Base-by-base conservation (phyloP, 75 land plant genomes). In the Picea sitchensis region DNA sequence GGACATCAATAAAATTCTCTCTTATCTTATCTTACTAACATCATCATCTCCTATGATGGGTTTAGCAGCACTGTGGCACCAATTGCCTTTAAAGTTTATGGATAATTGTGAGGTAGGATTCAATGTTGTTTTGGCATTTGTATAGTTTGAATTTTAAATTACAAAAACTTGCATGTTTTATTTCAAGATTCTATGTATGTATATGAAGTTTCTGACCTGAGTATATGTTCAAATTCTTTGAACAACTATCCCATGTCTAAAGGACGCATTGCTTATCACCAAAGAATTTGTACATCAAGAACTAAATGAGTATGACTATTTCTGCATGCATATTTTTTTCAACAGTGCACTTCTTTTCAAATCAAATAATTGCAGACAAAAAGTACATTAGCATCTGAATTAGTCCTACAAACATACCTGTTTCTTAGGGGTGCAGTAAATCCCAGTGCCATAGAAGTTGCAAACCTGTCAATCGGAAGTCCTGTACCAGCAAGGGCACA, bases 401-500 rank as follows among this genome's bases (percentile, higher is more conserved):
- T 20, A 14, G 14, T 75, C 32, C 34, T 68, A 13, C 15, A 59
- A 32, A 78, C 67, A 65, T 84, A 95, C 99, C 99, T 98, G 85
- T 98, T 98, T 61, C 98, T 89, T 79, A 98, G 71, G 32, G 99
- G 99, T 36, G 90, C 99, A 85, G 88, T 83, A 86, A 98, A 98
- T 65, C 92, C 92, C 56, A 93, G 80, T 20, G 87, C 89, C 21
- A 86, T 76, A 11, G 99, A 82, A 59, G 98, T 98, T 84, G 87
- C 85, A 61, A 92, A 89, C 36, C 99, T 86, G 78, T 95, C 96
- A 74, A 95, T 95, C 5, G 96, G 96, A 80, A 98, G 93, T 41
- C 99, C 98, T 58, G 98, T 98, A 30, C 99, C 99, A 83, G 99
- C 99, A 77, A 98, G 83, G n/a, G 99, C 99, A 89, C 98, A 98